Evolutionary conservation across 495 filamentous ascomycete genomes (phyloP).

Genomic region (Neurospora intermedia): DNA sequence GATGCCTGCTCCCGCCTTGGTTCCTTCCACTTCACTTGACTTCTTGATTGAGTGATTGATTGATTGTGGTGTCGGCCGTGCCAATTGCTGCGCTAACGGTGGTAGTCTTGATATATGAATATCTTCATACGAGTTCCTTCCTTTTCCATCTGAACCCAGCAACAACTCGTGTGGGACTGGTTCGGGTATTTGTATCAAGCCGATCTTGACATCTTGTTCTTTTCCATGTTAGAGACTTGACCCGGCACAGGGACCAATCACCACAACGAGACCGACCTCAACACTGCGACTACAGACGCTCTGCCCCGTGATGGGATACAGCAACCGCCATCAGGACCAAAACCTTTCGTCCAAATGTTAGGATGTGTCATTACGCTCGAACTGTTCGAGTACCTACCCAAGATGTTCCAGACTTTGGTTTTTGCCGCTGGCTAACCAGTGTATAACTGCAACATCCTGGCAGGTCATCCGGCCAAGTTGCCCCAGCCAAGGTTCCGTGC

Average conservation of each 20-base stretch:
- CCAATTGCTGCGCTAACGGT: not conserved
- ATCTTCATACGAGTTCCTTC: not conserved
- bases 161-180: not conserved
- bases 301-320: not conserved
- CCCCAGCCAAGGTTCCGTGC: not conserved
- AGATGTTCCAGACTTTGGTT: not conserved
- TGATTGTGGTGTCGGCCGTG: not conserved
- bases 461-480: not conserved
- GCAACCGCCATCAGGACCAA: not conserved
- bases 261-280: not conserved
- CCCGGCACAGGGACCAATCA: not conserved
- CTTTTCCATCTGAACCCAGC: not conserved
- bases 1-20: not conserved
- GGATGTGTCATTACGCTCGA: not conserved
- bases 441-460: not conserved
- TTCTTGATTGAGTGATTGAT: not conserved
- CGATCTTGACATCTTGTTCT: not conserved
- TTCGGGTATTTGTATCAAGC: not conserved
- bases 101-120: not conserved
- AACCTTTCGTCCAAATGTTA: not conserved
- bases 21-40: not conserved
- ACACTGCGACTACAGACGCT: no score
- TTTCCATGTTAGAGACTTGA: not conserved
- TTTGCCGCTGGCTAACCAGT: not conserved
- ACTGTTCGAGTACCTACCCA: not conserved